These are phyloP conservation scores for Wickerhamiella siamensis DNA, from an alignment of 805 yeast genomes.

Conservation along the genomic window DNA sequence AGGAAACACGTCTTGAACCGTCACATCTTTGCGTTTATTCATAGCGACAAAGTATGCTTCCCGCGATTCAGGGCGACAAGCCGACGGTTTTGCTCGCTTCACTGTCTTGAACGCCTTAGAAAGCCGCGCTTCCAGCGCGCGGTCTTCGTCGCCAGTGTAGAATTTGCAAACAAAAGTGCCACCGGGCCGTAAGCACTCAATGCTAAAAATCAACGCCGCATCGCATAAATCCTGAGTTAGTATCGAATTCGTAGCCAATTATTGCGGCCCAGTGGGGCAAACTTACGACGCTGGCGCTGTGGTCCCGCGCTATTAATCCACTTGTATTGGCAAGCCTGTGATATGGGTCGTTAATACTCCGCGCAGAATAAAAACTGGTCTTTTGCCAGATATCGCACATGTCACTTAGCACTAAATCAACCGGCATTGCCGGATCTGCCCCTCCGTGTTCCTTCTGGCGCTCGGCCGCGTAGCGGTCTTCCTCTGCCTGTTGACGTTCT, in stretches of 20 bases:
- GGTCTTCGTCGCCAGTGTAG: conserved; percentile 72
- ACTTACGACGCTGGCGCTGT: conserved; percentile 58
- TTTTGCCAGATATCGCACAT: conserved; percentile 57
- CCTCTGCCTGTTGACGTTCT: conserved; percentile 9
- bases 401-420: conserved; percentile 63
- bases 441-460: conserved; percentile 9
- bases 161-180: conserved; percentile 76
- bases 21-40: conserved; percentile 23
- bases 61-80: conserved; percentile 64
- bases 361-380: conserved; percentile 36
- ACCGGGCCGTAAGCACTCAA: conserved; percentile 49
- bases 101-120: conserved; percentile 48
- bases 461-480: conserved; percentile 22
- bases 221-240: conserved; percentile 58
- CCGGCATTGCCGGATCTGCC: conserved; percentile 24
- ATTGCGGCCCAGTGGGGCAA: too few relatives aligned
- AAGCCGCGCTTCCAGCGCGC: conserved; percentile 43
- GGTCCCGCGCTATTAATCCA: conserved; percentile 72
- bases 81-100: conserved; percentile 58
- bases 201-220: conserved; percentile 69
- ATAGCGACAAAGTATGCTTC: conserved; percentile 71
- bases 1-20: conserved; percentile 5
- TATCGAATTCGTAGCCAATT: not conserved
- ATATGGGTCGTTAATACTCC: conserved; percentile 65
- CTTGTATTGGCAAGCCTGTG: conserved; percentile 88